phyloP scores from a whole-genome alignment of 2,329 filamentous ascomycete genomes.

The Polychaeton citri region DNA sequence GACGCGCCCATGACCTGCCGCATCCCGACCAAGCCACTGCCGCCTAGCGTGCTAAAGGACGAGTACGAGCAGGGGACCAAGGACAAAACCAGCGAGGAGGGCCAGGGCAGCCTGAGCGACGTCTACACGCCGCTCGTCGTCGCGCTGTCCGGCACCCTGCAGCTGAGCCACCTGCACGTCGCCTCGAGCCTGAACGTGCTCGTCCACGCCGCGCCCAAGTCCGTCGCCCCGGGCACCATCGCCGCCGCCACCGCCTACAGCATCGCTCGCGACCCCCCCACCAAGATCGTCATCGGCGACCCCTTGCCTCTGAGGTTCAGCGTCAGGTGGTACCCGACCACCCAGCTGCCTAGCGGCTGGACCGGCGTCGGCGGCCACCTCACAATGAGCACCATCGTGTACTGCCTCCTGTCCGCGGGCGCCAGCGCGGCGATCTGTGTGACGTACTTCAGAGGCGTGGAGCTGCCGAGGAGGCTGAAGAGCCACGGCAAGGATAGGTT shows the following conservation, averaged over 20 bases:
- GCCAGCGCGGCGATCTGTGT: constrained; percentile 38
- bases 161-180: constrained; percentile 80
- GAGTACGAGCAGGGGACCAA: constrained; percentile 19
- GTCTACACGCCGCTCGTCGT: constrained; percentile 73
- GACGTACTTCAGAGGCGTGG: constrained; percentile 41
- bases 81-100: constrained; percentile 18
- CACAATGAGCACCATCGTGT: constrained; percentile 36
- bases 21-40: constrained; percentile 61
- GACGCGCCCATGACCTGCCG: constrained; percentile 89
- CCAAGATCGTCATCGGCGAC: constrained; percentile 75
- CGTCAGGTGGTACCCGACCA: constrained; percentile 75
- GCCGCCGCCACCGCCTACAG: constrained; percentile 82
- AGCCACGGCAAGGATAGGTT: constrained; percentile 43
- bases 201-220: constrained; percentile 52
- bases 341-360: constrained; percentile 49
- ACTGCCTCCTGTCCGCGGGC: constrained; percentile 34
- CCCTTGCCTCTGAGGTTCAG: constrained; percentile 64
- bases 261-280: constrained; percentile 44
- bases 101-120: constrained; percentile 25
- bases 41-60: constrained; percentile 23
- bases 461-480: constrained; percentile 37
- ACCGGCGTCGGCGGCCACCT: constrained; percentile 37
- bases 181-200: constrained; percentile 82
- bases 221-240: constrained; percentile 53
- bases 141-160: constrained; percentile 76